phyloP scores from a whole-genome alignment of 805 yeast species.

The Kuraishia piskuri region DNA sequence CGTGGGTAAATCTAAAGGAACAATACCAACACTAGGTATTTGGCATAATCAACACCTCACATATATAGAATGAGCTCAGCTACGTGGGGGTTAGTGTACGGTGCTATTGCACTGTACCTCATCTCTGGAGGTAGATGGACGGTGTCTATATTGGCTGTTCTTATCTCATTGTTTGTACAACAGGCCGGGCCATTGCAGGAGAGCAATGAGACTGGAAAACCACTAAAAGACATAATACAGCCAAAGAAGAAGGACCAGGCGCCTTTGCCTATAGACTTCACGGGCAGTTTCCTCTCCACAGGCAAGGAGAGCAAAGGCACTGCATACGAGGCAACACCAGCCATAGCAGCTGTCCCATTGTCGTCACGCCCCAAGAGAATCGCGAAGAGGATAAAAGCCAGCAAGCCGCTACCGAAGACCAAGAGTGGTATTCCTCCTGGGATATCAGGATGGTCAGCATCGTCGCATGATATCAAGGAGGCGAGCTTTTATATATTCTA shows the following conservation, averaged over 20 bases:
- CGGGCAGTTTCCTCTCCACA: constrained; percentile 3
- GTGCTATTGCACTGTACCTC: constrained; percentile 16
- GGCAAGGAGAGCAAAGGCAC: background rate
- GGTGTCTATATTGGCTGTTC: constrained; percentile 18
- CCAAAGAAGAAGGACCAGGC: background rate
- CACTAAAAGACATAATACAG: background rate
- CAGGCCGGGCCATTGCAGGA: background rate
- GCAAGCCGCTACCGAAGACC: constrained; percentile 11
- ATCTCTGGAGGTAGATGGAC: constrained; percentile 35
- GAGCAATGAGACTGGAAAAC: background rate
- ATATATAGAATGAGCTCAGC: background rate
- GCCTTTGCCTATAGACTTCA: background rate
- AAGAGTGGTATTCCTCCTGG: constrained; percentile 20
- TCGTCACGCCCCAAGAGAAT: constrained; percentile 18
- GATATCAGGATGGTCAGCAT: background rate
- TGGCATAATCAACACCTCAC: background rate
- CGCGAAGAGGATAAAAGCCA: constrained; percentile 33
- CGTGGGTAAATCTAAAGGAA: too few relatives aligned
- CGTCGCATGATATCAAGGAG: constrained; percentile 14
- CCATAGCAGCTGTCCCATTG: background rate
- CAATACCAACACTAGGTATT: too few relatives aligned
- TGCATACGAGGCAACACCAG: constrained; percentile 1
- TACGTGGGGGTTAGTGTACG: background rate
- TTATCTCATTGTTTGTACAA: constrained; percentile 3
- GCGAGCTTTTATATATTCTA: constrained; percentile 65